Evolutionary conservation across 495 filamentous ascomycete species (phyloP).

Genomic region (Aspergillus steynii): DNA sequence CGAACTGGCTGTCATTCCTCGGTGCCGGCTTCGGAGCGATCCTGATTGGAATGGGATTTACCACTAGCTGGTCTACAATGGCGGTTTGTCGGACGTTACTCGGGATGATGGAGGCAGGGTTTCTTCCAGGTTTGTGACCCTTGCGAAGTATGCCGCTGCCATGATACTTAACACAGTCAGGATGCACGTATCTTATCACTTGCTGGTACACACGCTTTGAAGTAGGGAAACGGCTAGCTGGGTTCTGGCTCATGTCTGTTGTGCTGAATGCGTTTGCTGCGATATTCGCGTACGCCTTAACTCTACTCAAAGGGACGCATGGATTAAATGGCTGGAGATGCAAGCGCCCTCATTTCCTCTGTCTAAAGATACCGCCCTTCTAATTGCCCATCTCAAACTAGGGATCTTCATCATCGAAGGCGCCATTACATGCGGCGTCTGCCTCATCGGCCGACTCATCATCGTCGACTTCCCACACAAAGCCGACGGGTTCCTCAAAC

Average conservation of each 20-base stretch:
- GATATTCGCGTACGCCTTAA: conserved; percentile 18
- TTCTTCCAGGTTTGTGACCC: conserved; percentile 13
- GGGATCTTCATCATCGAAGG: conserved; percentile 21
- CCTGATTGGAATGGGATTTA: conserved; percentile 20
- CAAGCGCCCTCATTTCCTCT: neutral
- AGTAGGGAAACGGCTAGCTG: conserved; percentile 18
- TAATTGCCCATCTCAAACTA: neutral
- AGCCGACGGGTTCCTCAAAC: conserved; percentile 12
- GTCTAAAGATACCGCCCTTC: neutral
- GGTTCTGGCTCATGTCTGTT: conserved; percentile 18
- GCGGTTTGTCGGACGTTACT: conserved; percentile 9
- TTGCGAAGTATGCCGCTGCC: neutral
- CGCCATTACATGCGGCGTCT: conserved; percentile 17
- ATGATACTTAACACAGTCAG: neutral
- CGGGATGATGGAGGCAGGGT: conserved; percentile 18
- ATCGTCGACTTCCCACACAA: conserved; percentile 18
- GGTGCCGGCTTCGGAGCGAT: conserved; percentile 16
- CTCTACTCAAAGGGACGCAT: conserved; percentile 13
- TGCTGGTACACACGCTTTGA: conserved; percentile 21
- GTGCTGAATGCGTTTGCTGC: conserved; percentile 18
- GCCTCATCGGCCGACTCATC: conserved; percentile 15
- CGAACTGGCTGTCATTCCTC: conserved; percentile 19
- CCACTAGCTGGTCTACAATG: conserved; percentile 14
- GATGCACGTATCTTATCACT: conserved; percentile 19
- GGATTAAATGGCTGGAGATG: conserved; percentile 16